phyloP scores from a whole-genome alignment of 352 stramenopile species.

The Phytophthora sansomeana region DNA sequence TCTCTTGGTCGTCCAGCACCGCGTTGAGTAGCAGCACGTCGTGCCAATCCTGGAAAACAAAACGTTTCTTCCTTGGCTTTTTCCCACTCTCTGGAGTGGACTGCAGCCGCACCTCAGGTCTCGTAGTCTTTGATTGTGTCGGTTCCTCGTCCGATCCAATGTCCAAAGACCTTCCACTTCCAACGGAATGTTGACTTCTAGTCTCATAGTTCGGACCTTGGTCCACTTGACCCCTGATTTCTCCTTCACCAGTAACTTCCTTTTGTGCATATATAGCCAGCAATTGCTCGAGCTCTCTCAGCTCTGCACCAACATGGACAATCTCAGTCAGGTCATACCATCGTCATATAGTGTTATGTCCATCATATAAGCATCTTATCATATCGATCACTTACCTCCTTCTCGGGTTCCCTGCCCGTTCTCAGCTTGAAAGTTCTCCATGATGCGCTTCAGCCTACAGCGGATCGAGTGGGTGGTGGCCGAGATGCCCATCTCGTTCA shows the following conservation, averaged over 20 bases:
- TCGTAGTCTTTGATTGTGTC: neutral
- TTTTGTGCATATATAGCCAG: conserved; percentile 14
- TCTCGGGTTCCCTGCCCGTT: conserved; percentile 4
- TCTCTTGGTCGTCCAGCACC: conserved; percentile 18
- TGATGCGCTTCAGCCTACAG: conserved; percentile 20
- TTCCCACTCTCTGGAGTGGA: conserved; percentile 3
- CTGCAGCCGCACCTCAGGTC: neutral
- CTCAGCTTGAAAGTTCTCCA: conserved; percentile 15
- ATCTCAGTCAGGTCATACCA: conserved; percentile 1
- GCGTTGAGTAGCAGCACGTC: conserved; percentile 27
- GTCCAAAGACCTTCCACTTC: conserved; percentile 2
- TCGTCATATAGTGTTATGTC: conserved; percentile 21
- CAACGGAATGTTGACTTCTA: neutral
- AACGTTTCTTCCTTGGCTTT: conserved; percentile 17
- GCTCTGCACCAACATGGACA: conserved; percentile 3
- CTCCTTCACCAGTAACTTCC: conserved; percentile 6
- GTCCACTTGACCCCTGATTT: neutral
- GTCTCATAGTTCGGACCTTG: neutral
- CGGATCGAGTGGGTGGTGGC: conserved; percentile 18
- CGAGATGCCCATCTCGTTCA: conserved; percentile 17
- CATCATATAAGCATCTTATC: neutral
- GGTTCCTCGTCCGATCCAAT: conserved; percentile 3
- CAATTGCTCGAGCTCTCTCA: conserved; percentile 25
- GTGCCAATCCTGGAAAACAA: conserved; percentile 27
- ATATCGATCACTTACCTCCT: conserved; percentile 8